Evolutionary conservation across 495 filamentous ascomycete genomes (phyloP).

Genomic region (Xylaria sp.): DNA sequence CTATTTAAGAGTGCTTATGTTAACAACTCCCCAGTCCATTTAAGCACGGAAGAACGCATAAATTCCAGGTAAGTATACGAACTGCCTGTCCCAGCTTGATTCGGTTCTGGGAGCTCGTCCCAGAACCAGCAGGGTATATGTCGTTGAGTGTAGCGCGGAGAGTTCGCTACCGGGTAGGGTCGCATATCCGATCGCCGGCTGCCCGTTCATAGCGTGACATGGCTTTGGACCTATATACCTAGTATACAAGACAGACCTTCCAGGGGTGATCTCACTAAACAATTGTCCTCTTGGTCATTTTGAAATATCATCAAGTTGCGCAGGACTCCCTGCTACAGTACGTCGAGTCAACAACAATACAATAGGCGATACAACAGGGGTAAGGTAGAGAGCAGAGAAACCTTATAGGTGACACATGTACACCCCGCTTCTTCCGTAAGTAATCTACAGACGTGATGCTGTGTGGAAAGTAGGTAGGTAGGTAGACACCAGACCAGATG

Average conservation of each 20-base stretch:
- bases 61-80: background rate
- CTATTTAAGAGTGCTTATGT: background rate
- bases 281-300: background rate
- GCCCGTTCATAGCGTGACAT: background rate
- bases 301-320: background rate
- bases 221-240: background rate
- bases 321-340: background rate
- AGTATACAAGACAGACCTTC: background rate
- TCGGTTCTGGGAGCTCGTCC: background rate
- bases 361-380: background rate
- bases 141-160: background rate
- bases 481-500: no score
- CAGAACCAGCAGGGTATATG: background rate
- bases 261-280: background rate
- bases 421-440: background rate
- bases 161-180: slow-evolving; percentile 4
- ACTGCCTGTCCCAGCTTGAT: background rate
- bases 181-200: background rate
- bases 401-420: background rate
- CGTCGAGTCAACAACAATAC: background rate
- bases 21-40: background rate
- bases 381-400: background rate
- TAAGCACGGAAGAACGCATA: background rate
- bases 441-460: no score
- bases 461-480: no score